Conservation (phyloP, 352 stramenopile species). For the Globisporangium recalcitrans region DNA sequence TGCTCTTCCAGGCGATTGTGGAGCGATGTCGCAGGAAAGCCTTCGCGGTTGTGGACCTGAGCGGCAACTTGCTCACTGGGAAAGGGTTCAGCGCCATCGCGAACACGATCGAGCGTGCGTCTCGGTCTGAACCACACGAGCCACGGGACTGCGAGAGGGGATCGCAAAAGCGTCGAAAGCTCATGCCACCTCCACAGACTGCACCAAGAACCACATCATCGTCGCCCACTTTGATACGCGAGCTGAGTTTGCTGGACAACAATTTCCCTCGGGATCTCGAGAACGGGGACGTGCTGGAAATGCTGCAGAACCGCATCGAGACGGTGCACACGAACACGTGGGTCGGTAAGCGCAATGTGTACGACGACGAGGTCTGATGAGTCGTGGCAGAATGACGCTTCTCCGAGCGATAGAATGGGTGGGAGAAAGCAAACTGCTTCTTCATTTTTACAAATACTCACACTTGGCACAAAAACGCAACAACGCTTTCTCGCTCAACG, state of each 20-base stretch:
- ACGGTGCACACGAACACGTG: constrained; percentile 61
- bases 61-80: constrained; percentile 67
- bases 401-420: neutral
- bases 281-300: constrained; percentile 22
- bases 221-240: constrained; percentile 24
- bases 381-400: neutral
- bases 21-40: constrained; percentile 34
- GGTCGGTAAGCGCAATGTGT: constrained; percentile 62
- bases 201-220: neutral
- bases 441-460: constrained; percentile 4
- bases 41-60: constrained; percentile 54
- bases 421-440: neutral
- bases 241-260: constrained; percentile 71
- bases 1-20: constrained; percentile 46
- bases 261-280: constrained; percentile 37
- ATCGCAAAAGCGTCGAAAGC: constrained; percentile 12
- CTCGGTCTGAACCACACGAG: neutral
- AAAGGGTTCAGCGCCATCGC: constrained; percentile 37
- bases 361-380: constrained; percentile 73
- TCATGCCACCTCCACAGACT: neutral
- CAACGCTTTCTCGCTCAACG: neutral
- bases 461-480: neutral
- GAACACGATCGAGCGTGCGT: constrained; percentile 24
- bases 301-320: constrained; percentile 30
- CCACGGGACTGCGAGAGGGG: neutral